A percentile compares a stretch with the other conserved stretches of the same genome.
Conservation (phyloP, 805 yeast genomes). For the Teunomyces kruisii region DNA sequence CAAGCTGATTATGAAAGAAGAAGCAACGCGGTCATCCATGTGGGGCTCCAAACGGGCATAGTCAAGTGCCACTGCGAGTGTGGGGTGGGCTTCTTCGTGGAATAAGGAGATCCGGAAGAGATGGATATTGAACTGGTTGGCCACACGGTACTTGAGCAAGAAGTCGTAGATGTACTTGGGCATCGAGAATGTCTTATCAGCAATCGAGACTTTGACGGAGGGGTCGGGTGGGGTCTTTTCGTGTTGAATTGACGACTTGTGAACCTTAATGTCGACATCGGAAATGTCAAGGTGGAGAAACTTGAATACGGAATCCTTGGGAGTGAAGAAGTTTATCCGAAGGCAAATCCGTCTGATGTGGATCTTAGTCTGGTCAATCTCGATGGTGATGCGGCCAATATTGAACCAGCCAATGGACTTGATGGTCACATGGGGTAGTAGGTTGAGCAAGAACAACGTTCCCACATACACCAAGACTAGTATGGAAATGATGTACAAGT, state of each 20-base stretch:
- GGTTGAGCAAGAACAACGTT: slow-evolving; percentile 19
- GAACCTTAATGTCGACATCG: slow-evolving; percentile 15
- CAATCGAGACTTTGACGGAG: neutral
- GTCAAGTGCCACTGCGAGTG: neutral
- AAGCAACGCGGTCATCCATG: slow-evolving; percentile 7
- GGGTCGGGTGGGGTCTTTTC: slow-evolving; percentile 8
- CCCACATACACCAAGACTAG: slow-evolving; percentile 16
- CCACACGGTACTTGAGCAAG: slow-evolving; percentile 15
- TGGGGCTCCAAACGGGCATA: slow-evolving; percentile 6
- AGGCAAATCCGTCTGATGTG: slow-evolving; percentile 18
- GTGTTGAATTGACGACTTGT: neutral
- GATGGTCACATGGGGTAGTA: slow-evolving; percentile 26
- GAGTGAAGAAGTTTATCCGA: slow-evolving; percentile 21
- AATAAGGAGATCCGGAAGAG: slow-evolving; percentile 13
- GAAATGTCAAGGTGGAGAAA: slow-evolving; percentile 26
- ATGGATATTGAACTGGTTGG: slow-evolving; percentile 27
- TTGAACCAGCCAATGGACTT: slow-evolving; percentile 32
- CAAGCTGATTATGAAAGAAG: slow-evolving; percentile 14
- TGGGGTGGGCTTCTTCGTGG: slow-evolving; percentile 3
- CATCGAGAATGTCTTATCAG: neutral
- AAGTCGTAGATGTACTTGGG: slow-evolving; percentile 22
- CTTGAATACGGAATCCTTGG: slow-evolving; percentile 23
- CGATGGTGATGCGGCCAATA: slow-evolving; percentile 23
- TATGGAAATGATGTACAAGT: neutral
- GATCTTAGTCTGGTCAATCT: slow-evolving; percentile 12